Percentiles rank a stretch among this genome's conserved stretches.
Conservation (phyloP, 2,329 filamentous ascomycete genomes). For the Graphium sp. region DNA sequence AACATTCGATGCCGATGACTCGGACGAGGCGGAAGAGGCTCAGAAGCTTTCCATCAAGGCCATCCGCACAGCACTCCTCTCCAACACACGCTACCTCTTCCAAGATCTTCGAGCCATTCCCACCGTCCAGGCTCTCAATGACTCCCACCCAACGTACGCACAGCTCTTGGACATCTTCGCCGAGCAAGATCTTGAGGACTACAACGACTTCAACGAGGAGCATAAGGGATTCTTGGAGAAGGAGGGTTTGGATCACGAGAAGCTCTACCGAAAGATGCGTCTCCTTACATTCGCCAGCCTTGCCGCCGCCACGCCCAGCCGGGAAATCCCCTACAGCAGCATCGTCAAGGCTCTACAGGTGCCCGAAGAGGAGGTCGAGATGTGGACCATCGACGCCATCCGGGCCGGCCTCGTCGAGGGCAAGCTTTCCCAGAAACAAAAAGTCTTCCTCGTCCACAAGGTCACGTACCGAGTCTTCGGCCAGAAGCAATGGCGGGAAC, state of each 20-base stretch:
- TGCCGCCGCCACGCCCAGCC: constrained; percentile 65
- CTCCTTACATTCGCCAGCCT: constrained; percentile 84
- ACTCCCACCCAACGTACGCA: constrained; percentile 70
- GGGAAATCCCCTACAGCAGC: constrained; percentile 73
- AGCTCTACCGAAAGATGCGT: constrained; percentile 87
- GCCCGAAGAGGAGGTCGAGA: constrained; percentile 70
- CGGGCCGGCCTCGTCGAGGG: constrained; percentile 90
- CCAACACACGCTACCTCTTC: constrained; percentile 48
- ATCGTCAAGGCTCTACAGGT: constrained; percentile 80
- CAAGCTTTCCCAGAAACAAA: constrained; percentile 82
- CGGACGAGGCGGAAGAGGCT: constrained; percentile 42
- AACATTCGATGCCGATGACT: constrained; percentile 39
- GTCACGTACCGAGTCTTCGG: constrained; percentile 94
- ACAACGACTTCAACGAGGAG: constrained; percentile 87
- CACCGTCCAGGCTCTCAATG: constrained; percentile 71
- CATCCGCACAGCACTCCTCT: constrained; percentile 33
- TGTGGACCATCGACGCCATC: constrained; percentile 98
- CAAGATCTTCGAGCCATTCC: constrained; percentile 68
- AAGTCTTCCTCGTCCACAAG: constrained; percentile 89
- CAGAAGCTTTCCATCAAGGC: constrained; percentile 42
- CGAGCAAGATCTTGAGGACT: constrained; percentile 86
- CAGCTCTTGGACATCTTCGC: constrained; percentile 93
- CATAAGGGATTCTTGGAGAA: constrained; percentile 73
- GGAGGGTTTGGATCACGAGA: constrained; percentile 53
- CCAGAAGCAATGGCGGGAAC: constrained; percentile 95